A percentile compares a stretch with the other conserved stretches of the same genome.
These are phyloP conservation scores for Orbilia blumenaviensis DNA, from an alignment of 2,329 filamentous ascomycete species.

Conservation along the genomic window DNA sequence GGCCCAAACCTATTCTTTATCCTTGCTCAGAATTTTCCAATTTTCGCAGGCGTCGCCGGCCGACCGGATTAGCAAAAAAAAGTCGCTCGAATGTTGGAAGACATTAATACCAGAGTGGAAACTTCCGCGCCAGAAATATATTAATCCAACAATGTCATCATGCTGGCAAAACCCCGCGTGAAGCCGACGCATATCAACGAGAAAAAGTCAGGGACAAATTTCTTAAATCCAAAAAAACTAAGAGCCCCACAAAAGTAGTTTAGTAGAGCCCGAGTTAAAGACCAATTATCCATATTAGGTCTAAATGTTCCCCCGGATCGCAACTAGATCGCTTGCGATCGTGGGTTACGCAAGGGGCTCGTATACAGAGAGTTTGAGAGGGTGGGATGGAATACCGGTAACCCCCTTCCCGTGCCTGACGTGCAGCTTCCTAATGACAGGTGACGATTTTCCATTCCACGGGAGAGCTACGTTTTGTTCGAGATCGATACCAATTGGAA, in stretches of 20 bases:
- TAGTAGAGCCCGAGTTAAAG: background rate
- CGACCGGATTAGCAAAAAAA: conserved; percentile 14
- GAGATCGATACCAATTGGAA: background rate
- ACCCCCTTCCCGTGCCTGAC: conserved; percentile 8
- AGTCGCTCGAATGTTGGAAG: background rate
- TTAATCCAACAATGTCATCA: background rate
- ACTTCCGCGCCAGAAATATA: background rate
- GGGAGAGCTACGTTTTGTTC: conserved; percentile 1
- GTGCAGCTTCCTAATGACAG: background rate
- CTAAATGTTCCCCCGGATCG: background rate
- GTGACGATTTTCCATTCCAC: background rate
- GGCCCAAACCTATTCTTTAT: conserved; percentile 9
- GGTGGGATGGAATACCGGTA: background rate
- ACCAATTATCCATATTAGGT: conserved; percentile 2
- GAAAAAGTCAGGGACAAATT: conserved; percentile 10
- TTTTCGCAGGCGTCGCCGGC: conserved; percentile 9
- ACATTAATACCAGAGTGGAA: background rate
- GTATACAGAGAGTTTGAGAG: background rate
- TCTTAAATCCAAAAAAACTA: background rate
- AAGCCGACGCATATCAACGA: background rate
- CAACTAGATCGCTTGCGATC: background rate
- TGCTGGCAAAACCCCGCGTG: background rate
- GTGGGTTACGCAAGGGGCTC: background rate
- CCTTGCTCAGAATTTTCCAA: conserved; percentile 6
- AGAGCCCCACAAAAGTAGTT: background rate